Conservation (phyloP, 768 basidiomycete species). For the Leccinum sublutescens region DNA sequence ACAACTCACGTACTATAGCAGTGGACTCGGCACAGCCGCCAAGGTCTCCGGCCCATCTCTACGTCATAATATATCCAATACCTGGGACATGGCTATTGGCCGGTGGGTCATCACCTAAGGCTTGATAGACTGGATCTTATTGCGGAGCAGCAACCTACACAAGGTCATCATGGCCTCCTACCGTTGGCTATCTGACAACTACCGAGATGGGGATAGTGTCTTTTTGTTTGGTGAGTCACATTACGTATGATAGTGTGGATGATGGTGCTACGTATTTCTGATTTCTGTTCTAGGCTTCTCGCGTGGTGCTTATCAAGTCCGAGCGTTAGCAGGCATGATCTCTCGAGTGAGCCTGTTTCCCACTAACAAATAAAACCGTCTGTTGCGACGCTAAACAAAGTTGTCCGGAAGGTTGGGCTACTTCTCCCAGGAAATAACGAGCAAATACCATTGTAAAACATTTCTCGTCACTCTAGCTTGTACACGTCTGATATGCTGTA, state of each 20-base stretch:
- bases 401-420: slow-evolving; percentile 36
- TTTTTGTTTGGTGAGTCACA: slow-evolving; percentile 38
- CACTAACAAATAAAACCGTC: too few species aligned
- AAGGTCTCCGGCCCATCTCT: slow-evolving; percentile 20
- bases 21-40: slow-evolving; percentile 40
- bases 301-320: slow-evolving; percentile 46
- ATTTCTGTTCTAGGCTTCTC: slow-evolving; percentile 38
- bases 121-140: not conserved
- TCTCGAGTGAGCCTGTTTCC: slow-evolving; percentile 28
- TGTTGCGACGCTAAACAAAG: not conserved
- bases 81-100: slow-evolving; percentile 37
- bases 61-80: slow-evolving; percentile 22
- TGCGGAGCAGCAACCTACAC: slow-evolving; percentile 34
- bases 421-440: slow-evolving; percentile 39
- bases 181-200: slow-evolving; percentile 41
- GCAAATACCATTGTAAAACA: slow-evolving; percentile 38
- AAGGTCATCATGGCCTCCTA: slow-evolving; percentile 36
- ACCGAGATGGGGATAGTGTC: slow-evolving; percentile 37
- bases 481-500: slow-evolving; percentile 9
- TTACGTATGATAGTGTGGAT: not conserved
- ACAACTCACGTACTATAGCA: slow-evolving; percentile 42
- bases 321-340: slow-evolving; percentile 45
- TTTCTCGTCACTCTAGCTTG: not conserved
- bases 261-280: not conserved
- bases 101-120: slow-evolving; percentile 22